Conservation (phyloP, 163 green algal genomes). For the Volvox carteri region DNA sequence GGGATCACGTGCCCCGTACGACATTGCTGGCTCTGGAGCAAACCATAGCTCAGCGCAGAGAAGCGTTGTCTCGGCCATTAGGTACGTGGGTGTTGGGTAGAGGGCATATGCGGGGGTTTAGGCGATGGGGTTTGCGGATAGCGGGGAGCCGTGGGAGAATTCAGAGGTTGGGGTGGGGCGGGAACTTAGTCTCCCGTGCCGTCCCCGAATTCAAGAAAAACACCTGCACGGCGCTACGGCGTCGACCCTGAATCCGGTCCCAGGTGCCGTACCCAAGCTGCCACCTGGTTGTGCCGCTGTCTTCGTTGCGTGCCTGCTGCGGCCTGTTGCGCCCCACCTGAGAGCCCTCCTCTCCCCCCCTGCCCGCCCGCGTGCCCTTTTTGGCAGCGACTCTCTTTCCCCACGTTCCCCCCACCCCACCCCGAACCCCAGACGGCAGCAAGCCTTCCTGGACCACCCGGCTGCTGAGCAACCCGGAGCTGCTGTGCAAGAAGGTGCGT, state of each 20-base stretch:
- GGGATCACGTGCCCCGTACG: slow-evolving; percentile 73
- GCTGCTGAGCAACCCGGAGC: slow-evolving; percentile 88
- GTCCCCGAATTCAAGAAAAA: no score
- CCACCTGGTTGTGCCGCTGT: no score
- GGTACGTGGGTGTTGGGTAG: slow-evolving; percentile 40
- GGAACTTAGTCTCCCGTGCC: no score
- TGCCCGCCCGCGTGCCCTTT: no score
- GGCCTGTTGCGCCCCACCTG: no score
- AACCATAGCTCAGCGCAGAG: slow-evolving; percentile 86
- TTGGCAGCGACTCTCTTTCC: no score
- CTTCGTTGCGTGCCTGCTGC: no score
- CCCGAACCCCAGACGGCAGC: slow-evolving; percentile 73
- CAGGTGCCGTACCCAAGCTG: no score
- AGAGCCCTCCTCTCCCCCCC: no score
- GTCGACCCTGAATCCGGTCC: no score
- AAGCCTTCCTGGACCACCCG: slow-evolving; percentile 97
- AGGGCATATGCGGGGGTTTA: background rate
- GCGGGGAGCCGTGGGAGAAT: background rate
- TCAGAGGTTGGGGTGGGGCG: background rate
- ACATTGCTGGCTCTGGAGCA: slow-evolving; percentile 91
- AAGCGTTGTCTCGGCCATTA: slow-evolving; percentile 61
- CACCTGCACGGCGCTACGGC: no score
- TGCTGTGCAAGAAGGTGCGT: slow-evolving; percentile 94
- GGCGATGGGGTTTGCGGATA: background rate
- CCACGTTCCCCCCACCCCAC: no score